Evolutionary conservation across 495 filamentous ascomycete species (phyloP).

Genomic region (Aspergillus biplanus): DNA sequence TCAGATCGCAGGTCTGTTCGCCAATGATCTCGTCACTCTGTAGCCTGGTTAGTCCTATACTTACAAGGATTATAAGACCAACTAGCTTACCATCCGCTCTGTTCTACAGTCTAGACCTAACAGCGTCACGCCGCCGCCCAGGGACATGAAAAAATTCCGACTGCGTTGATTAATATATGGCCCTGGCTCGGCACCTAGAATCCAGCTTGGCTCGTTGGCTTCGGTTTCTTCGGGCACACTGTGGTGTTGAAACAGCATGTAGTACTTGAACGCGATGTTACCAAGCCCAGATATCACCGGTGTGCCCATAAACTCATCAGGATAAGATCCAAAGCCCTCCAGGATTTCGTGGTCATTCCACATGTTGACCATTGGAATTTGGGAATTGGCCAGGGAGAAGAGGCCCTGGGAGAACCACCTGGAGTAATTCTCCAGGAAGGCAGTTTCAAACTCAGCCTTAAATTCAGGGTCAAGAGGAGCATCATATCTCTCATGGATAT

Average conservation of each 20-base stretch:
- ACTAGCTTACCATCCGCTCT: conserved; percentile 67
- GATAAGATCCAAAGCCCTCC: conserved; percentile 93
- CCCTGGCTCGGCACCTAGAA: conserved; percentile 75
- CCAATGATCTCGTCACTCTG: conserved; percentile 76
- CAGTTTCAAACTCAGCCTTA: conserved; percentile 81
- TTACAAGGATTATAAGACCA: not conserved
- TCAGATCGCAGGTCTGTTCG: conserved; percentile 76
- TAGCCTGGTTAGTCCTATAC: conserved; percentile 27
- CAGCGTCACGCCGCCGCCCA: conserved; percentile 79
- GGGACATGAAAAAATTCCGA: conserved; percentile 80
- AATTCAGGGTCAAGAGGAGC: conserved; percentile 73
- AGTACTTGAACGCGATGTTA: conserved; percentile 94
- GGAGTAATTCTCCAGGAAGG: conserved; percentile 84
- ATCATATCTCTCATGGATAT: conserved; percentile 74
- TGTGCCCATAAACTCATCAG: conserved; percentile 88
- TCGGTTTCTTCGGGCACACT: conserved; percentile 78
- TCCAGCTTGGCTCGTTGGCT: conserved; percentile 86
- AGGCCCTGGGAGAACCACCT: conserved; percentile 95
- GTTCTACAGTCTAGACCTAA: conserved; percentile 90
- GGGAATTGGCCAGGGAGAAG: conserved; percentile 87
- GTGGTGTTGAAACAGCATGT: conserved; percentile 97
- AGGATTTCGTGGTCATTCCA: conserved; percentile 99
- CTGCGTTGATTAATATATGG: conserved; percentile 90
- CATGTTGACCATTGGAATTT: conserved; percentile 98
- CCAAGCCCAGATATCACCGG: conserved; percentile 88